phyloP scores from a whole-genome alignment of 2,329 filamentous ascomycete species.

The Pseudocercospora eumusae region DNA sequence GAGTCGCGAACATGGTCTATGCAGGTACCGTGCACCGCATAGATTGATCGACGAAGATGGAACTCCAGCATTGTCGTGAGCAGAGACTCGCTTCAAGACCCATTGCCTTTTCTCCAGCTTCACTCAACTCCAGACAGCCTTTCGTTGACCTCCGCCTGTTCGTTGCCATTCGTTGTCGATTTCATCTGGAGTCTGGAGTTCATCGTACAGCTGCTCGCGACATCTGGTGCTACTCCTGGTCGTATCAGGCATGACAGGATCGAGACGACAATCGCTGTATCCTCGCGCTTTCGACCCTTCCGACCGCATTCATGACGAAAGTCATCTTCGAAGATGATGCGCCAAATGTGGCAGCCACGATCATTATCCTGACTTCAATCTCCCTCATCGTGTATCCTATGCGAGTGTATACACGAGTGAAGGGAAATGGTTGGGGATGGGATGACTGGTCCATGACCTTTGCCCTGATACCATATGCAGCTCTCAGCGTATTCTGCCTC shows the following conservation, averaged over 20 bases:
- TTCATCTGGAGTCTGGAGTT: conserved; percentile 3
- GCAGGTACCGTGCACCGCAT: conserved; percentile 2
- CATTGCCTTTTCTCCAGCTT: background rate
- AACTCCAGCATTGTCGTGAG: background rate
- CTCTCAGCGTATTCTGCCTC: conserved; percentile 35
- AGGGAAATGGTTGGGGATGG: conserved; percentile 33
- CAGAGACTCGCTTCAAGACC: background rate
- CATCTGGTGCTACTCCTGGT: background rate
- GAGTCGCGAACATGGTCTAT: conserved; percentile 7
- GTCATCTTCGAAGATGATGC: conserved; percentile 29
- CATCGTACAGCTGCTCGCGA: background rate
- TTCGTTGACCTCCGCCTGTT: conserved; percentile 5
- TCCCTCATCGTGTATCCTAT: conserved; percentile 27
- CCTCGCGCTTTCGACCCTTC: background rate
- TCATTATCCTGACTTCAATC: conserved; percentile 23
- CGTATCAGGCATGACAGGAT: background rate
- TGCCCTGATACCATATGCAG: conserved; percentile 32
- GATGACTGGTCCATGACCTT: conserved; percentile 39
- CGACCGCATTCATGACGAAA: conserved; percentile 4
- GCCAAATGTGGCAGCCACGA: conserved; percentile 29
- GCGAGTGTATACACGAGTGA: conserved; percentile 29
- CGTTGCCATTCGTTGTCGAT: background rate
- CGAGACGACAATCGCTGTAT: background rate
- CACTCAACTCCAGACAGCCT: conserved; percentile 6
- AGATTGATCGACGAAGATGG: conserved; percentile 1